Base-by-base conservation (phyloP, 2,329 filamentous ascomycete species). In the Colletotrichum godetiae region DNA sequence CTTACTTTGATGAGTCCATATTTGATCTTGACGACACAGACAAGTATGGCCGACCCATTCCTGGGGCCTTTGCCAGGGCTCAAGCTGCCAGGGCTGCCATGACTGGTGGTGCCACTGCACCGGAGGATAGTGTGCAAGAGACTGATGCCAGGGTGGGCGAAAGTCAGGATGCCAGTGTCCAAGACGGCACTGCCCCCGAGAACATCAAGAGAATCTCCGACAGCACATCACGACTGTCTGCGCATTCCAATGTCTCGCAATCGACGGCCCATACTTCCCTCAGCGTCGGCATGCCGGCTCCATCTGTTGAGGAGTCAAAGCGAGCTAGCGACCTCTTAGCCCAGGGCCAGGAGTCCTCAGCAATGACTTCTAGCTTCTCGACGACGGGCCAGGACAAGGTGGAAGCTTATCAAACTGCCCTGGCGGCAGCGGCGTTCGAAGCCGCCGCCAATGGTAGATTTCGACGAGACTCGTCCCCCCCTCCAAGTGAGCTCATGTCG, bases 401-500 rank as follows among this genome's bases (percentile, higher is more conserved):
- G 69, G 91, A 91, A 55, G 92, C 91, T 1, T 96, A 98, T 78
- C 95, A 98, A 79, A 93, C 93, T 65, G 95, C 95, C 1, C 87
- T 98, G 5, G 95, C 94, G 1, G 92, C 93, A 59, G 96, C 95
- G 7, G 93, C 95, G 11, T 92, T 93, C 74, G 88, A 92, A 79
- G 95, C 95, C 6, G 93, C 91, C 27, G 91, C 91, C 1, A 92
- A 92, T 49, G 94, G 94, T 3, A 92, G 94, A 69, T 96, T 97
- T 77, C 86, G 90, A 19, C 88, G 94, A 15, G 88, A 89, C 68
- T 85, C 85, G 1, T 87, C 86, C 15, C 85, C 87, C 10, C 77
- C 82, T 1, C 80, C 80, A 8, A 77, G 78, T 24, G 77, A 78
- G 8, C 77, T 75, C 19, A 74, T 76, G 52, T 77, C 78, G 55